Conservation (phyloP, 2,329 filamentous ascomycete species). For the Colletotrichum sp. region DNA sequence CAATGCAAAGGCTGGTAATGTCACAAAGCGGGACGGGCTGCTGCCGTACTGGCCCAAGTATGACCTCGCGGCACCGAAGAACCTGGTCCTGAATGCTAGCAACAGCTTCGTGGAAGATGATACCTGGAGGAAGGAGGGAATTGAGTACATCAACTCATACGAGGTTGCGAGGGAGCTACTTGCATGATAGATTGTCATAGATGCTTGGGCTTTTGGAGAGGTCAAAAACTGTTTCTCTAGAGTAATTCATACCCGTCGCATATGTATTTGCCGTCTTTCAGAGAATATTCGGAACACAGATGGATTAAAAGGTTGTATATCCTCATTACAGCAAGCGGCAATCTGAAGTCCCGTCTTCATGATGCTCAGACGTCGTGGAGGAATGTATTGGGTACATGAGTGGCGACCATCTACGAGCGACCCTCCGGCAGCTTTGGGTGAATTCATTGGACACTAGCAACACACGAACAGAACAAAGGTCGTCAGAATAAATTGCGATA, state of each 20-base stretch:
- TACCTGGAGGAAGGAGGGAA: constrained; percentile 51
- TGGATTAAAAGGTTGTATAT: not conserved
- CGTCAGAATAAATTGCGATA: too few relatives aligned
- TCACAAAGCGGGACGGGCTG: constrained; percentile 14
- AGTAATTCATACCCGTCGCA: not conserved
- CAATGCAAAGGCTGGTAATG: constrained; percentile 32
- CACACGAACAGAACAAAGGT: not conserved
- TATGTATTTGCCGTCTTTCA: not conserved
- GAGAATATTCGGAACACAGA: not conserved
- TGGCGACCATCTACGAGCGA: too few relatives aligned
- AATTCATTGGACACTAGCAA: not conserved
- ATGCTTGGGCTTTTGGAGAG: not conserved
- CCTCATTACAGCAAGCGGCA: not conserved
- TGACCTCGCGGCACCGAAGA: constrained; percentile 39
- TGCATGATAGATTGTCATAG: not conserved
- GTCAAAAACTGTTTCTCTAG: not conserved
- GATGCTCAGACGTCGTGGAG: not conserved
- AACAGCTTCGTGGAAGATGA: constrained; percentile 49
- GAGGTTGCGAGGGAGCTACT: constrained; percentile 42
- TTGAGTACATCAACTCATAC: constrained; percentile 45
- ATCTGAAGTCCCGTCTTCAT: not conserved
- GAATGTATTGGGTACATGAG: not conserved
- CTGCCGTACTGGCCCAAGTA: constrained; percentile 49
- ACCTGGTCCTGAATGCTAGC: constrained; percentile 51
- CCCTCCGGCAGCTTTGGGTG: not conserved